Evolutionary conservation across 1,139 yeast genomes (phyloP).

Genomic region (Keqinozyma sinolaborantium): DNA sequence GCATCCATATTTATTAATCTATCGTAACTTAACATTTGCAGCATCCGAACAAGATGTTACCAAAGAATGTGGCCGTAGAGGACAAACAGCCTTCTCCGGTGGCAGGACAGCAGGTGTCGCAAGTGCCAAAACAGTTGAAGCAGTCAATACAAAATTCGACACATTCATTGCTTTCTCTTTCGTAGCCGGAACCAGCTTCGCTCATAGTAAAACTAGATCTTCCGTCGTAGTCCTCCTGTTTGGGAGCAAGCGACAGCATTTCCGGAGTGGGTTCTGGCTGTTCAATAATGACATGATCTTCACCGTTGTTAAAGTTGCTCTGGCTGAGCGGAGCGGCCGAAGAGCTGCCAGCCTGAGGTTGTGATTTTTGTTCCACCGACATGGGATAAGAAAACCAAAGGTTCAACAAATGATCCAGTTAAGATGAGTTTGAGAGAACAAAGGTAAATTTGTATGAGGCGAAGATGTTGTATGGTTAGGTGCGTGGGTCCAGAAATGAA

Average conservation of each 20-base stretch:
- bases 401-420: too few species aligned
- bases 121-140: conserved; percentile 39
- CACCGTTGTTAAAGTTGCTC: too few species aligned
- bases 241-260: background rate
- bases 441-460: too few species aligned
- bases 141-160: conserved; percentile 41
- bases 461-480: too few species aligned
- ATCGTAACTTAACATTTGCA: too few species aligned
- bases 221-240: conserved; percentile 3
- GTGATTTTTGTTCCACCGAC: too few species aligned
- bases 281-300: background rate
- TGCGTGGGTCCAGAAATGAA: too few species aligned
- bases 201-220: conserved; percentile 17
- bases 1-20: too few species aligned
- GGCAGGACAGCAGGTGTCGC: conserved; percentile 40
- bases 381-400: too few species aligned
- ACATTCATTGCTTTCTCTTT: conserved; percentile 36
- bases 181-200: conserved; percentile 33
- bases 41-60: conserved; percentile 33
- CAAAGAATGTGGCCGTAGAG: conserved; percentile 33
- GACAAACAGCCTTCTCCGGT: conserved; percentile 41
- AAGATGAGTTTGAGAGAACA: too few species aligned
- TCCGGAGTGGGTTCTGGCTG: background rate
- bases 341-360: too few species aligned
- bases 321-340: too few species aligned